Evolutionary conservation across 73 alveolate genomes (phyloP).

Genomic region (Diophrys appendiculata): DNA sequence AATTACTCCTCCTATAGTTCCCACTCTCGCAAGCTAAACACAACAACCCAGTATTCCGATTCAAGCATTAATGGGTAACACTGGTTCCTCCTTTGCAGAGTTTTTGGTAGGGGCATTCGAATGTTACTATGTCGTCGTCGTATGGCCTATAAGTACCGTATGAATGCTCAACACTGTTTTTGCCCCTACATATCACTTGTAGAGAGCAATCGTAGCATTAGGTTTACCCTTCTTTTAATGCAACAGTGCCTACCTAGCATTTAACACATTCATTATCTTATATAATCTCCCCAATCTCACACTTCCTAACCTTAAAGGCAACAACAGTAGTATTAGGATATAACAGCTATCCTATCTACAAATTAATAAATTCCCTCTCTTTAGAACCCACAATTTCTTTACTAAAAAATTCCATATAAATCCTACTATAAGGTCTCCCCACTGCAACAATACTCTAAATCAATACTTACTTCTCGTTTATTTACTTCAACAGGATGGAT

Average conservation of each 20-base stretch:
- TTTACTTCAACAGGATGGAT: too few relatives aligned
- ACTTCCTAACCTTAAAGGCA: too few relatives aligned
- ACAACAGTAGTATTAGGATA: too few relatives aligned
- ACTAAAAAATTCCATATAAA: too few relatives aligned
- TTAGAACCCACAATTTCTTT: too few relatives aligned
- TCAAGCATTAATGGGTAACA: neutral
- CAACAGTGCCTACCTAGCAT: neutral
- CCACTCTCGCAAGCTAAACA: neutral
- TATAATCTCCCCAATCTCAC: too few relatives aligned
- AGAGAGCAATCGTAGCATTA: neutral
- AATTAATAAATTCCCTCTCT: too few relatives aligned
- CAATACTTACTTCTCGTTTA: too few relatives aligned
- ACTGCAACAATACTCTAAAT: too few relatives aligned
- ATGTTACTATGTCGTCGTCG: neutral
- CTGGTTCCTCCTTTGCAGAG: neutral
- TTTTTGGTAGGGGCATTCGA: neutral
- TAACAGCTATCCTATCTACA: too few relatives aligned
- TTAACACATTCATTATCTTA: neutral
- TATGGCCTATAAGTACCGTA: neutral
- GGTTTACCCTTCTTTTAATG: neutral
- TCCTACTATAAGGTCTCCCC: too few relatives aligned
- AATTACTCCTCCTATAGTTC: too few relatives aligned
- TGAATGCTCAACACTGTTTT: neutral
- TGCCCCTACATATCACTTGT: neutral
- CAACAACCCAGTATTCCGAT: neutral